These are phyloP conservation scores for Colletotrichum chlorophyti DNA, from an alignment of 2,329 filamentous ascomycete genomes.

Conservation along the genomic window DNA sequence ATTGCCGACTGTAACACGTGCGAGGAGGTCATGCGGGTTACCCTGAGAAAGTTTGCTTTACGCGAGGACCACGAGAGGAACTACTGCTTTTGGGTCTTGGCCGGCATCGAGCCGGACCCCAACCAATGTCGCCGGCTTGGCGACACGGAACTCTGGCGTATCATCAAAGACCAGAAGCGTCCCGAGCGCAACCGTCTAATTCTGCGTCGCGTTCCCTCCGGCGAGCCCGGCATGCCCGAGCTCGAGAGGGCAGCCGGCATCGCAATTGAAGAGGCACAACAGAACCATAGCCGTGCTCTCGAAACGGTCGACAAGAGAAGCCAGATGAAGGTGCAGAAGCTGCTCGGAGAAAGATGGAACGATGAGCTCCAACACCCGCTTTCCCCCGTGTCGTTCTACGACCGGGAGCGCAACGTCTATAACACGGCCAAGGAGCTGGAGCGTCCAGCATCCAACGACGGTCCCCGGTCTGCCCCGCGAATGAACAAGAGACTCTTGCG, in stretches of 20 bases:
- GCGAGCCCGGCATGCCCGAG: constrained; percentile 87
- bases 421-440: constrained; percentile 66
- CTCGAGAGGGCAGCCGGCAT: constrained; percentile 87
- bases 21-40: constrained; percentile 91
- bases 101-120: constrained; percentile 83
- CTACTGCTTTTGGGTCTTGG: constrained; percentile 95
- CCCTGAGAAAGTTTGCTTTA: constrained; percentile 84
- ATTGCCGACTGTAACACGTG: constrained; percentile 90
- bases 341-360: constrained; percentile 87
- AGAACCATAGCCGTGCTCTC: constrained; percentile 70
- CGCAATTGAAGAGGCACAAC: constrained; percentile 84
- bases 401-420: constrained; percentile 72
- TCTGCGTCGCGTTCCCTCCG: constrained; percentile 88
- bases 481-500: constrained; percentile 66
- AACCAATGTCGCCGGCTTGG: constrained; percentile 81
- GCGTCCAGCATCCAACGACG: constrained; percentile 58
- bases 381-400: constrained; percentile 77
- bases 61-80: constrained; percentile 92
- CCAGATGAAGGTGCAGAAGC: constrained; percentile 85
- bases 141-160: constrained; percentile 87
- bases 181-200: constrained; percentile 92
- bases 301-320: constrained; percentile 75
- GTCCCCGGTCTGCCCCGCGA: constrained; percentile 35
- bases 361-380: constrained; percentile 82
- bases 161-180: constrained; percentile 85